A percentile compares a stretch with the other conserved stretches of the same genome.
Conservation (phyloP, 129 eudicot species). For the Gnaphalium uliginosum region DNA sequence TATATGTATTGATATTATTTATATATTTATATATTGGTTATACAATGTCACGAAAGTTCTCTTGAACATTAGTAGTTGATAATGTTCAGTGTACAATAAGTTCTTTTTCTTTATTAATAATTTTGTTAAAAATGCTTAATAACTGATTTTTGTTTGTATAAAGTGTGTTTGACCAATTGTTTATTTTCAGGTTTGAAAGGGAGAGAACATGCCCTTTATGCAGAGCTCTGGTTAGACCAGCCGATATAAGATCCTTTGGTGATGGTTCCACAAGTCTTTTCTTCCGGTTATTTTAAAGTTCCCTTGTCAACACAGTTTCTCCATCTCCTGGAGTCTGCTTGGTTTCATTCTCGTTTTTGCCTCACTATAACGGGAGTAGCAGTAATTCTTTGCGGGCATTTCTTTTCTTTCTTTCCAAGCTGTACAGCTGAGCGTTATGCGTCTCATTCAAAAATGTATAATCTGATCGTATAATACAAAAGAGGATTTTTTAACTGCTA, state of each 20-base stretch:
- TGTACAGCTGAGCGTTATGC: conserved; percentile 36
- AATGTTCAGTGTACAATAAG: background rate
- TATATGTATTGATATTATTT: no score
- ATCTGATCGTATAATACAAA: conserved; percentile 21
- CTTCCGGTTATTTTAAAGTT: conserved; percentile 47
- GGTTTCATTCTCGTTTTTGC: background rate
- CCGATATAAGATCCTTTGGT: conserved; percentile 62
- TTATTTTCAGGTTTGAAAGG: conserved; percentile 65
- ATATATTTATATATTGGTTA: background rate
- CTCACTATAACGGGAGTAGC: background rate
- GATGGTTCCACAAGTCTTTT: conserved; percentile 66
- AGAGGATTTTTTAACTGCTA: conserved; percentile 16
- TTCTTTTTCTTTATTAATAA: background rate
- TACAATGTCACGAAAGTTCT: background rate
- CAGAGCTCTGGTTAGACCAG: conserved; percentile 69
- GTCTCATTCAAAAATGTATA: conserved; percentile 5
- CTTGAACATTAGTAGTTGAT: background rate
- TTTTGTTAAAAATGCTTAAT: background rate
- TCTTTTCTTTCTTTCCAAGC: conserved; percentile 19
- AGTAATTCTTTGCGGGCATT: conserved; percentile 1
- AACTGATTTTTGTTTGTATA: background rate
- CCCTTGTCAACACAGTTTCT: background rate
- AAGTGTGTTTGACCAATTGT: background rate
- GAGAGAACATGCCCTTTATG: conserved; percentile 76
- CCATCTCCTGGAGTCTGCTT: conserved; percentile 1